Base-by-base conservation (phyloP, 768 basidiomycete species). In the Paxillus ammoniavirescens region DNA sequence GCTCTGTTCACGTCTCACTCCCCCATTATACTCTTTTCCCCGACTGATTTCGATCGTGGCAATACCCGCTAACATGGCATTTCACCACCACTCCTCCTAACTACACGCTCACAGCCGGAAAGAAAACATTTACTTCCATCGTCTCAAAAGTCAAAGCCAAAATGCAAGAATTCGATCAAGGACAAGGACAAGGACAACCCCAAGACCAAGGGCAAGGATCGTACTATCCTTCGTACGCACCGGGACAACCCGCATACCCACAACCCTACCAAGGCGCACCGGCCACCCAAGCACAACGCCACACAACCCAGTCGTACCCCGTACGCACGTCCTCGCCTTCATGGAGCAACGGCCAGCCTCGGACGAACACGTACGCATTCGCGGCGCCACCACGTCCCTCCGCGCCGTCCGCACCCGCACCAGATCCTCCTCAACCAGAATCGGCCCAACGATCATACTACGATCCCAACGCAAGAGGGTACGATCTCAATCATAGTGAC, bases 71-170 rank as follows among this genome's bases (percentile, higher is more conserved):
- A 35, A 35, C 35, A 35, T 12, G 12, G 1, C 35, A 35, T 35
- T 13, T 13, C 35, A 35, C 13, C 5, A 1, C 30, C 9, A 31
- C 7, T 6, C 30, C 30, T 55, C 30, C 30, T 49, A 26, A 49
- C 7, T 5, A 37, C 18, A n/a, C 14, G 1, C 37, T 8, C 21
- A 47, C 53, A 89, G 87, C 79, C 49, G 89, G 91, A 4, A 91
- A 89, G 73, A 88, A 84, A 71, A 92, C 90, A 0, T 81, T 93
- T 67, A 83, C 79, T 44, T 78, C 73, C 8, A 66, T 93, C 26
- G 76, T 92, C 38, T 82, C 82, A 33, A 92, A 87, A 66, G 88
- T 91, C 44, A 91, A 83, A 64, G 83, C 89, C 5, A 93, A 92
- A 78, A 83, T 92, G 54, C 86, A 88, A 62, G 91, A 92, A 61